Evolutionary conservation across 1,284 basidiomycete genomes (phyloP), one percentile per base, ranked within the genome.

Genomic region (Gomphus bonarii): DNA sequence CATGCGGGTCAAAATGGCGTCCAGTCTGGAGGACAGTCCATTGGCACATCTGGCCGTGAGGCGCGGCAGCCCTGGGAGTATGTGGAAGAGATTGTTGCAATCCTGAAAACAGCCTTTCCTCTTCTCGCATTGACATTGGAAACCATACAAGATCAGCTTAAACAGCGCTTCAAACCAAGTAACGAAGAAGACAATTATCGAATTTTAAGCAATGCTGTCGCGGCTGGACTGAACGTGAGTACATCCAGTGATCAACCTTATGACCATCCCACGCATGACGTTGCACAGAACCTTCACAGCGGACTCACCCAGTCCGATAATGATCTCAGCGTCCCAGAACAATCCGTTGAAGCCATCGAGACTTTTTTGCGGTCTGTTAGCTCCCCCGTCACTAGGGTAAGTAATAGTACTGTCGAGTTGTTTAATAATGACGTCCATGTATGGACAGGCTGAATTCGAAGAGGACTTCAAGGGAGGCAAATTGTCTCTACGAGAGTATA

Each of bases 171-270:
- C 76, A 98, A 98, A 71, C 82, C 91, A 1, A 80, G 82, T 7
- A 81, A 85, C 1, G 97, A 99, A 63, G 97, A 99, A 70, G 95
- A 99, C 64, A 87, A 94, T 18, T 98, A 98, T 72, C 84, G 97
- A 16, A 82, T 95, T 63, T 85, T 95, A 46, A 89, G 85, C 61
- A 58, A 88, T 95, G 67, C 73, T 98, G 40, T 82, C 82, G 66
- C 87, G 78, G 81, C 82, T 59, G 79, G 77, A 2, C 68, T 81
- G 56, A 64, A 65, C 56, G 72, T 73, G 55, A n/a, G 57, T 58
- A 35, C 25, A 28, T 28, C n/a, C 8, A 9, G 31, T 40, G 38
- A 6, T 50, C 31, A 22, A 47, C 25, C 54, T 67, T 44, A 28
- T 51, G 44, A 18, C 16, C 30, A 11, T 2, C 6, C 18, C 38